Conservation (phyloP, 2,329 filamentous ascomycete species). For the Fusarium algeriense region DNA sequence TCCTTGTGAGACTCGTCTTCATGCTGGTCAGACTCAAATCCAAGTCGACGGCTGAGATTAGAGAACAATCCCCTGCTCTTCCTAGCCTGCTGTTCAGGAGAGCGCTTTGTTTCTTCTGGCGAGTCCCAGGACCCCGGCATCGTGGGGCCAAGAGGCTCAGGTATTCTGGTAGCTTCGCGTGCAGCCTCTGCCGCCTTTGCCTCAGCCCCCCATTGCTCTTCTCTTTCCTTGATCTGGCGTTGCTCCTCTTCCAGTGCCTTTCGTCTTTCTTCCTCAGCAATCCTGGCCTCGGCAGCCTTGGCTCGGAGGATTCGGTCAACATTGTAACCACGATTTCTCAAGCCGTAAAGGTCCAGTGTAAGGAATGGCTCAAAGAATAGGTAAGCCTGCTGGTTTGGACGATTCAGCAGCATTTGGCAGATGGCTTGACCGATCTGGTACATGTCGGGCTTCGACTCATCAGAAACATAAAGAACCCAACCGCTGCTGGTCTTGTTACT, state of each 20-base stretch:
- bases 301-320: conserved; percentile 92
- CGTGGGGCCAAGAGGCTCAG: conserved; percentile 54
- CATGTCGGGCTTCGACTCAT: conserved; percentile 77
- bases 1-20: conserved; percentile 59
- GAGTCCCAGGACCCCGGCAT: conserved; percentile 86
- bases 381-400: conserved; percentile 89
- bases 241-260: conserved; percentile 80
- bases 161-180: conserved; percentile 56
- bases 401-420: conserved; percentile 81
- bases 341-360: conserved; percentile 82
- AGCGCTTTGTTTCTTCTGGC: conserved; percentile 61
- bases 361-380: conserved; percentile 93
- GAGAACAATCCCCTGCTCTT: conserved; percentile 74
- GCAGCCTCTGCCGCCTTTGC: conserved; percentile 57
- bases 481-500: conserved; percentile 66
- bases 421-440: conserved; percentile 94
- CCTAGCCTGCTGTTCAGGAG: conserved; percentile 51
- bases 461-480: conserved; percentile 81
- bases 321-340: conserved; percentile 92
- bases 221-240: conserved; percentile 70
- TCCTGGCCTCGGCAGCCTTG: conserved; percentile 86
- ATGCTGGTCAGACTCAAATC: conserved; percentile 68
- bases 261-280: conserved; percentile 85
- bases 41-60: conserved; percentile 74
- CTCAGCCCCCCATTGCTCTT: conserved; percentile 57